Conservation (phyloP, 805 yeast species). For the Kuraishia hungarica region DNA sequence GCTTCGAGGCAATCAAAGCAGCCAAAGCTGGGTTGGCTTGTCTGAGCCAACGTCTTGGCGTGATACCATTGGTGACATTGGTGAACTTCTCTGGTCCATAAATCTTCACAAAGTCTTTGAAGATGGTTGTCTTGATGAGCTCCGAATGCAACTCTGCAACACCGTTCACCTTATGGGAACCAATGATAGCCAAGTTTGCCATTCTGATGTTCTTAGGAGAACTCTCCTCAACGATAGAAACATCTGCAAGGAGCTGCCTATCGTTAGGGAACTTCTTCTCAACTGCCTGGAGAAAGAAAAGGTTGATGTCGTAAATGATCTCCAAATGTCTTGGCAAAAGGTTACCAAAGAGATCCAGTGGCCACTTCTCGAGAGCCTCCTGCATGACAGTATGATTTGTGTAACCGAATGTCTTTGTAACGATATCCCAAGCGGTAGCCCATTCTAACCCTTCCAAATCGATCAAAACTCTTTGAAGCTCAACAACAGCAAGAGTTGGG, state of each 20-base stretch:
- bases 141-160: conserved; percentile 95
- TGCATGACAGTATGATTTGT: conserved; percentile 94
- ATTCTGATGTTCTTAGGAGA: conserved; percentile 77
- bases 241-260: conserved; percentile 52
- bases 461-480: conserved; percentile 76
- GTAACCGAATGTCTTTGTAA: conserved; percentile 75
- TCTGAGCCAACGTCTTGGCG: conserved; percentile 93
- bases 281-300: conserved; percentile 67
- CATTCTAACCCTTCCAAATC: conserved; percentile 77
- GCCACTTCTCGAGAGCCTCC: conserved; percentile 96
- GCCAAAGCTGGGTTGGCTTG: conserved; percentile 86
- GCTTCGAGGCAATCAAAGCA: conserved; percentile 59
- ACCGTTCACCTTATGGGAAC: conserved; percentile 91
- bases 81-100: conserved; percentile 80
- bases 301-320: conserved; percentile 80
- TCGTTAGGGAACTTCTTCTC: conserved; percentile 73
- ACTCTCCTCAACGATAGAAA: conserved; percentile 81
- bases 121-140: conserved; percentile 79
- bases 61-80: conserved; percentile 90
- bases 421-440: conserved; percentile 83
- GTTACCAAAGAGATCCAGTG: conserved; percentile 68
- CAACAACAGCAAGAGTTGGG: conserved; percentile 87
- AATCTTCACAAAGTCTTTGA: conserved; percentile 79
- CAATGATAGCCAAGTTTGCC: conserved; percentile 88
- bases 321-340: conserved; percentile 88